Evolutionary conservation across 164 flowering plant species (phyloP).

Genomic region (Liquidambar formosana): DNA sequence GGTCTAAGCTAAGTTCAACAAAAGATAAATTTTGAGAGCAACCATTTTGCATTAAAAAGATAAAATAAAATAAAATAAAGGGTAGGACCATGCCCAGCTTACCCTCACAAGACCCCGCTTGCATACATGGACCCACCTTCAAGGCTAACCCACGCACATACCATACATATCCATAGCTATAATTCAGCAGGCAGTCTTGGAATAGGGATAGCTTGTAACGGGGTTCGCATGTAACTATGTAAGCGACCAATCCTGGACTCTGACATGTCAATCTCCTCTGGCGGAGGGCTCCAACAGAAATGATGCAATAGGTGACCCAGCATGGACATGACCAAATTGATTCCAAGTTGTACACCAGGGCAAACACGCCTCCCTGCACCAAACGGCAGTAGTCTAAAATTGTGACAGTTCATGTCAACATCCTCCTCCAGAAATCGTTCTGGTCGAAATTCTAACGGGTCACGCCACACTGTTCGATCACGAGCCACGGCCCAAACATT

Average conservation of each 20-base stretch:
- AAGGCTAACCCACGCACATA: no score
- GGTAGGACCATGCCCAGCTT: no score
- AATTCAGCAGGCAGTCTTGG: slow-evolving; percentile 33
- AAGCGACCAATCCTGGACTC: slow-evolving; percentile 39
- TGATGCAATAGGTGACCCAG: slow-evolving; percentile 39
- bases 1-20: no score
- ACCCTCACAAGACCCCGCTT: no score
- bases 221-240: slow-evolving; percentile 37
- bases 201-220: slow-evolving; percentile 28
- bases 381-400: slow-evolving; percentile 42
- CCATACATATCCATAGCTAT: no score
- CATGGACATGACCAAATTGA: slow-evolving; percentile 42
- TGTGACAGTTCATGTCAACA: slow-evolving; percentile 47
- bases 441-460: slow-evolving; percentile 43
- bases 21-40: no score
- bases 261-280: slow-evolving; percentile 34
- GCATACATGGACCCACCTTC: no score
- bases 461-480: slow-evolving; percentile 40
- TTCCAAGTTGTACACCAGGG: slow-evolving; percentile 48
- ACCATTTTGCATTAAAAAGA: no score
- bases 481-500: slow-evolving; percentile 52
- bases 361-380: slow-evolving; percentile 51
- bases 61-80: no score
- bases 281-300: slow-evolving; percentile 31
- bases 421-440: slow-evolving; percentile 47